Base-by-base conservation (phyloP, 1,284 basidiomycete genomes). In the Porodaedalea pini region DNA sequence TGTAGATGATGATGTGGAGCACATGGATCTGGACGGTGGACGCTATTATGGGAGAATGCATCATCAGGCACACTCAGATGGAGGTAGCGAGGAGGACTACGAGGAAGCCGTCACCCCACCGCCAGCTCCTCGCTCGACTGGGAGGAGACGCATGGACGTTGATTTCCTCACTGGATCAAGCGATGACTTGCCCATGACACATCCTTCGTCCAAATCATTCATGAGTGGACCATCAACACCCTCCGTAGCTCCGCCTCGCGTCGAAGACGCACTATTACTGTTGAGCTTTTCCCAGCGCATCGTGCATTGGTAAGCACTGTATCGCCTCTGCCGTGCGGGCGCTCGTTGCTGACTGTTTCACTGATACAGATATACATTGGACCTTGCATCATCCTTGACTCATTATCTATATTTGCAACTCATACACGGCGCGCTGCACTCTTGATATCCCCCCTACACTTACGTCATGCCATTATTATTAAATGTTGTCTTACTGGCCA, bases 51-150 rank as follows among this genome's bases (percentile, higher is more conserved):
- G 15, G n/a, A 17, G 39, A n/a, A 2, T 17, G 36, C 47, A 57
- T 31, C 59, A 54, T 19, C 54, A 40, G n/a, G 66, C 69, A 21
- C 75, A 77, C 57, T 81, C 80, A 29, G 79, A 80, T 64, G 70
- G 75, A 59, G 78, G 78, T 52, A 86, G 83, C 61, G 71, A 71
- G 61, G 84, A 88, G 50, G 84, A 86, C 45, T 78, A 78, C 58
- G 82, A 85, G 60, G 86, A 88, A 66, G 84, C 83, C 15, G 80
- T 88, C 27, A 88, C 86, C 0, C 86, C 86, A 10, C 81, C 81
- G 4, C 82, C 85, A 8, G 78, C 78, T 53, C 71, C 77, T 19
- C 79, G 80, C 17, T 68, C 73, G 27, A 54, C 39, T 10, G 57
- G 36, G 36, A 49, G 49, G 27, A 56, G 50, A 34, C 56, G 51